Base-by-base conservation (phyloP, 2,329 filamentous ascomycete genomes). In the Geosmithia morbida region DNA sequence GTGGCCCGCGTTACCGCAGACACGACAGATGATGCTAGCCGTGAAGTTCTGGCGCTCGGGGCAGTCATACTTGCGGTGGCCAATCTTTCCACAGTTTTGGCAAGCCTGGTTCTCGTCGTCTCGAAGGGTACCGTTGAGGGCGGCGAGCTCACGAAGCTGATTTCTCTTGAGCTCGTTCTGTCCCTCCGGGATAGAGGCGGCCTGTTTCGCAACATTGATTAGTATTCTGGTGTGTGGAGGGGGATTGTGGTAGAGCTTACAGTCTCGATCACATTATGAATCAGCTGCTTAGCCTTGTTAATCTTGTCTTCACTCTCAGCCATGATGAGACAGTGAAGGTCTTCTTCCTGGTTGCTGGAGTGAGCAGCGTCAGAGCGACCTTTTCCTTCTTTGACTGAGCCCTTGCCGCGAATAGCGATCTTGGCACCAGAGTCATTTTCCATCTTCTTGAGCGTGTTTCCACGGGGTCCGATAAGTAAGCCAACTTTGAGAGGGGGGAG, bases 381-480 rank as follows among this genome's bases (percentile, higher is more conserved):
- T 67, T 98, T 98, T 73, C 92, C 92, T 78, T 98, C 92, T 70
- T 98, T 98, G 65, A 98, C 92, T 59, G 92, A 98, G 64, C 92
- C 92, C 71, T 98, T 98, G 73, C 92, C 92, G 69, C 92, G 90
- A 63, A 98, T 98, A 57, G 92, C 92, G 72, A 98, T 98, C 69
- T 98, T 98, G 65, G 92, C 92, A 53, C 83, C 83, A 49, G 92
- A 98, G 70, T 98, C 89, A 61, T 83, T 80, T 67, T 98, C 92
- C 92, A 98, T 98, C 68, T 96, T 98, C 75, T 98, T 98, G 63
- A 98, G 72, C 57, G 92, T 98, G 67, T 98, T 98, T 70, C 92
- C 92, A 90, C 92, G 92, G 70, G 92, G 92, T 70, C 92, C 92
- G 81, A 98, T 98, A 69, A 98, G 88, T 79, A 98, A 83, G 70